Evolutionary conservation across 257 asterid genomes (phyloP), one percentile per base, ranked within the genome.

Genomic region (Forsythia suspensa): DNA sequence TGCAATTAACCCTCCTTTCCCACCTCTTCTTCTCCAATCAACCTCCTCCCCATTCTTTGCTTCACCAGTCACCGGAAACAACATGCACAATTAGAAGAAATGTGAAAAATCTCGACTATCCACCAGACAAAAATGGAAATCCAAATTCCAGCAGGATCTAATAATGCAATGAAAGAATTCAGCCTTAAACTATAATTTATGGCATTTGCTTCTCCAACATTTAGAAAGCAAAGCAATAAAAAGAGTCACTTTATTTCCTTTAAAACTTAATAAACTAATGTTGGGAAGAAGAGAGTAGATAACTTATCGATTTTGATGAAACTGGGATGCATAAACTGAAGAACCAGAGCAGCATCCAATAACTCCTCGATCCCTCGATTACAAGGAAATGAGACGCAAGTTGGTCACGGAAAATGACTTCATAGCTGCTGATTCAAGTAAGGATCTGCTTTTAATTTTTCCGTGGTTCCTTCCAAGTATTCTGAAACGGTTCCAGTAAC

Each of bases 361-460:
- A 48, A 44, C 63, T 29, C 52, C 75, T 69, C 29, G 37, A 67
- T 24, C 63, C 24, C 63, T 52, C 24, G 21, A 72, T 36, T 61
- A 43, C n/a, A 65, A 71, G 63, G 9, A 71, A 37, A 7, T 63
- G 41, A 4, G 10, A 29, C 0, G 18, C 52, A 44, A 44, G 52
- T 46, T 12, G 8, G 66, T 61, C 3, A 40, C 75, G n/a, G 6
- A 71, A 67, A 73, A 69, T 69, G 71, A 80, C 82, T 48, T 88
- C 89, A 94, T 4, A 89, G 86, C 74, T 85, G 95, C 86, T 92
- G 91, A 76, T 92, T 86, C 81, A 94, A 86, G 85, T 85, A 91
- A 75, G 90, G 79, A 39, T 91, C 96, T 0, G 67, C 79, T 38
- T 77, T 83, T n/a, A 94, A 67, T 80, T 89, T 86, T 24, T 38